Evolutionary conservation across 2,329 filamentous ascomycete species (phyloP), one percentile per base, ranked within the genome.

Genomic region (Colletotrichum tofieldiae): DNA sequence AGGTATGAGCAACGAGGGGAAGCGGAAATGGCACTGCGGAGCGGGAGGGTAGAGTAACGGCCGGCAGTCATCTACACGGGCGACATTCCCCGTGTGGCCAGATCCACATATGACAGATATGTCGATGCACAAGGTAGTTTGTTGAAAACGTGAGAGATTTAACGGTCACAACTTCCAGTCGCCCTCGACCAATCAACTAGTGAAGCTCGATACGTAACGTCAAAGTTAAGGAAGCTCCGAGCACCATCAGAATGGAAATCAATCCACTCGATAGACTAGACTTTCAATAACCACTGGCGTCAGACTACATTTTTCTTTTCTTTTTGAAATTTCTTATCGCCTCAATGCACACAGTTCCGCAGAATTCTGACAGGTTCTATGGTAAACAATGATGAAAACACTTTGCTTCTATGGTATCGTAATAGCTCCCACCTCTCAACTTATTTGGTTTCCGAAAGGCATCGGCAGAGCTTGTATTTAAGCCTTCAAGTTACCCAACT

Each of bases 1-100:
- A 35, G 18, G n/a, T 35, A 14, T 32, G 41, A 56, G 41, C 16
- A 60, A 54, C 45, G 67, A 60, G 35, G 52, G 45, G 52, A 45
- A 45, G 39, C 23, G 16, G 7, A n/a, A 5, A 5, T 54, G 61
- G 54, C 52, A 59, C 39, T 20, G 54, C 20, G 14, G 37, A n/a
- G 11, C 45, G 54, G 61, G 32, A 65, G 26, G 26, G 8, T 54
- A 7, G 35, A 11, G 6, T 37, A 8, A 45, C 8, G 41, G 7
- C 7, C 16, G 29, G 18, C 7, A 20, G 18, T 35, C 29, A 32
- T 54, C 7, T 18, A 12, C 16, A n/a, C 29, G 29, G 51, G 51
- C 35, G 9, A 54, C 29, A 4, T 32, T 54, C 8, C 5, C 16
- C 29, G 18, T 8, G 8, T 54, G 29, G 8, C 7, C 29, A 20